Evolutionary conservation across 345 rosid species (phyloP), one percentile per base, ranked within the genome.

Genomic region (Eutrema heterophyllum): DNA sequence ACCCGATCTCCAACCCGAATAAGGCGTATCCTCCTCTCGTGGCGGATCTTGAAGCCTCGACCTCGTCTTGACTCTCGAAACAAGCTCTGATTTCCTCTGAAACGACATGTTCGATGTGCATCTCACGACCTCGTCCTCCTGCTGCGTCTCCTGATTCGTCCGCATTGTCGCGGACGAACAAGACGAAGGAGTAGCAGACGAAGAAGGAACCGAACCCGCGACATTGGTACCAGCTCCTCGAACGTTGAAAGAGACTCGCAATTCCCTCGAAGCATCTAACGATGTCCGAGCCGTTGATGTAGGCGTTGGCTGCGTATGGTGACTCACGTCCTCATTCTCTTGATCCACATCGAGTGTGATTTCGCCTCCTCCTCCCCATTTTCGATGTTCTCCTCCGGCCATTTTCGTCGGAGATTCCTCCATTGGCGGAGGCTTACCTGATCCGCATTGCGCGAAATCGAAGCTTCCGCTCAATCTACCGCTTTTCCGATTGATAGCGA

Each of bases 31-130:
- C n/a, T 79, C 86, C 7, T 88, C 88, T 7, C 73, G 85, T 0
- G 86, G 80, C 30, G 86, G 94, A 75, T 94, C 98, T 55, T 86
- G 80, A 12, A 94, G 87, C 81, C 98, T 88, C 0, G 97, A 92
- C 71, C 84, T 86, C 4, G 96, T 88, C 76, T 83, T 91, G 4
- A 72, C 15, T 39, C 83, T 74, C 0, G 89, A 72, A 3, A 87
- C 67, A 55, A 79, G 48, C 72, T 75, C 82, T 16, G 89, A 51
- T 6, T 62, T 83, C 55, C 81, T 71, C 68, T 71, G 82, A 72
- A 83, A 80, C 58, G 94, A 81, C 8, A 75, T 66, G 43, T 82
- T 88, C 0, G 97, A 82, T 4, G 87, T 73, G 62, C 92, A 82
- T 58, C 72, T 75, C 40, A 82, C 12, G 5, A 87, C 88, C 57